Percentiles rank a stretch among this genome's conserved stretches.
Evolutionary conservation across 2,329 filamentous ascomycete genomes (phyloP).

Genomic region (Colletotrichum scovillei): DNA sequence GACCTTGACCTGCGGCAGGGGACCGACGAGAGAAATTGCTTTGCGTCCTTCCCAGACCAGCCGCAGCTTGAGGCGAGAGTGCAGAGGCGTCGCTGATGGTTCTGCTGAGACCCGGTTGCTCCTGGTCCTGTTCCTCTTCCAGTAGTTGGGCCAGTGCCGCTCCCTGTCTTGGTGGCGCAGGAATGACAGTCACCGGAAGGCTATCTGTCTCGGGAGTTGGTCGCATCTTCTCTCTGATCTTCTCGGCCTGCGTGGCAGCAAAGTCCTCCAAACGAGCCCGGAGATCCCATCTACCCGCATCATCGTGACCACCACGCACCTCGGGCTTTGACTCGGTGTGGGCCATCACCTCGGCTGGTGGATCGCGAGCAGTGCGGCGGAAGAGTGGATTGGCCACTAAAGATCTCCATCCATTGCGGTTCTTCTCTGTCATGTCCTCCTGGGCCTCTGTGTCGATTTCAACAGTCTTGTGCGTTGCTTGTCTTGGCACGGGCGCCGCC

Average conservation of each 20-base stretch:
- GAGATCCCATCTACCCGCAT: slow-evolving; percentile 63
- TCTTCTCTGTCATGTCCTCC: slow-evolving; percentile 34
- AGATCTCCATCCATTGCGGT: slow-evolving; percentile 43
- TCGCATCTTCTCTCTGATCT: slow-evolving; percentile 65
- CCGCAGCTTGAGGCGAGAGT: slow-evolving; percentile 8
- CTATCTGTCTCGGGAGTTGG: slow-evolving; percentile 65
- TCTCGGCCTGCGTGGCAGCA: slow-evolving; percentile 70
- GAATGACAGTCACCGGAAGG: slow-evolving; percentile 70
- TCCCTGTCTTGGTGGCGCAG: slow-evolving; percentile 69
- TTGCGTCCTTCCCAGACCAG: slow-evolving; percentile 17
- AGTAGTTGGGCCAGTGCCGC: slow-evolving; percentile 66
- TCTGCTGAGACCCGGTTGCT: slow-evolving; percentile 19
- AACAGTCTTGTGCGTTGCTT: slow-evolving; percentile 17
- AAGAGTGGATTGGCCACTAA: slow-evolving; percentile 45
- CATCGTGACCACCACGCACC: slow-evolving; percentile 41
- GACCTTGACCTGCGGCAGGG: neutral
- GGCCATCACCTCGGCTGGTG: slow-evolving; percentile 25
- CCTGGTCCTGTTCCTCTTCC: slow-evolving; percentile 61
- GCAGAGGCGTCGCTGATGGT: slow-evolving; percentile 33
- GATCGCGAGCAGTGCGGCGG: slow-evolving; percentile 37
- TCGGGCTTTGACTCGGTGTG: slow-evolving; percentile 25
- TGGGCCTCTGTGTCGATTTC: slow-evolving; percentile 43
- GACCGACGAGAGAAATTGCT: slow-evolving; percentile 31
- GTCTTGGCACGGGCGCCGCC: slow-evolving; percentile 33
- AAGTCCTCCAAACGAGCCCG: slow-evolving; percentile 69